Percentiles rank a stretch among this genome's conserved stretches.
These are phyloP conservation scores for Gymnopilus junonius DNA, from an alignment of 768 basidiomycete genomes.

Conservation along the genomic window DNA sequence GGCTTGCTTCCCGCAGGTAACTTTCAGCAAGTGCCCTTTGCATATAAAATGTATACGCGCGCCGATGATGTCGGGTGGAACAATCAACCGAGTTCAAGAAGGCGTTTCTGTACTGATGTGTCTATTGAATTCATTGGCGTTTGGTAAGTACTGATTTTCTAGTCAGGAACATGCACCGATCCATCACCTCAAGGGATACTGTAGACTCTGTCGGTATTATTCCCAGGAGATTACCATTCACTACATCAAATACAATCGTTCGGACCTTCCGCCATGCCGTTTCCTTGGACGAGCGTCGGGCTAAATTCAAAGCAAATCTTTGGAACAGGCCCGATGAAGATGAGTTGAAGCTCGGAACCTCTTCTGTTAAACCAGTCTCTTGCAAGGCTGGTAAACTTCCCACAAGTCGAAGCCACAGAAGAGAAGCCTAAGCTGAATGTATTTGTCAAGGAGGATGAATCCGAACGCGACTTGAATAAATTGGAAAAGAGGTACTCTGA, in stretches of 20 bases:
- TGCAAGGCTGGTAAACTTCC: neutral
- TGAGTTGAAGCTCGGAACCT: conserved; percentile 26
- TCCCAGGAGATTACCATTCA: conserved; percentile 59
- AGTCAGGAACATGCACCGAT: neutral
- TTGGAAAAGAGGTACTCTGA: conserved; percentile 39
- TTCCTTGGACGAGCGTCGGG: conserved; percentile 64
- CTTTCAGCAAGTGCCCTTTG: conserved; percentile 63
- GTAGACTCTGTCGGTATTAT: conserved; percentile 66
- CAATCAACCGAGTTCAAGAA: conserved; percentile 59
- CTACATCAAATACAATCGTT: conserved; percentile 57
- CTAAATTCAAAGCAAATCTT: conserved; percentile 61
- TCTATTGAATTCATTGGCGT: conserved; percentile 63
- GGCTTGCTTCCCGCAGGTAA: conserved; percentile 52
- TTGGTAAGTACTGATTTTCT: conserved; percentile 40
- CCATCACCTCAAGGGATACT: conserved; percentile 54
- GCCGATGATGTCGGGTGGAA: conserved; percentile 51
- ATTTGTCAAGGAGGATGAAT: conserved; percentile 19
- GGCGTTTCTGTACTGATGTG: conserved; percentile 56
- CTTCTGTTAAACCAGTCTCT: neutral
- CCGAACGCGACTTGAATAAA: conserved; percentile 30
- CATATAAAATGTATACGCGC: conserved; percentile 63
- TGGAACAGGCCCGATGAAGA: conserved; percentile 46
- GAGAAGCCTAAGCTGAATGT: neutral
- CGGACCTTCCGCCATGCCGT: conserved; percentile 67
- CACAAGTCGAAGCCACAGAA: neutral